Evolutionary conservation across 805 yeast species (phyloP).

Genomic region (Schizosaccharomyces lindneri): DNA sequence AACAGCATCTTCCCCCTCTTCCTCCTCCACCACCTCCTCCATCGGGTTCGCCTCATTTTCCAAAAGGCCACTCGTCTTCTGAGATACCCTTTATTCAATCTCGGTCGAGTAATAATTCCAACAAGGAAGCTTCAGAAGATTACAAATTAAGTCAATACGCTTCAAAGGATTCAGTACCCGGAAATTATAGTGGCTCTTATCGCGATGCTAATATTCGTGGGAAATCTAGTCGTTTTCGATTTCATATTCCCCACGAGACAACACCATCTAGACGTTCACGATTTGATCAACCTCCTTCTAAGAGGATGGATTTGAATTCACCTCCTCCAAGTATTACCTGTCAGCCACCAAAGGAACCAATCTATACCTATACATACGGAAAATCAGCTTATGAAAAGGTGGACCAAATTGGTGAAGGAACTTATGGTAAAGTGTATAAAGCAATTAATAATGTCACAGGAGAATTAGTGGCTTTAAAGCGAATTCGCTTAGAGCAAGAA

Average conservation of each 20-base stretch:
- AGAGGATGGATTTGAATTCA: neutral
- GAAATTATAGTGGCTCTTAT: too few relatives aligned
- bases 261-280: neutral
- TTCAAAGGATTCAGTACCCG: too few relatives aligned
- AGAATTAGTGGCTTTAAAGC: conserved; percentile 63
- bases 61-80: neutral
- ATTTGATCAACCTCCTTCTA: neutral
- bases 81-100: neutral
- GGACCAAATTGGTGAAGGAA: conserved; percentile 93
- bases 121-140: too few relatives aligned
- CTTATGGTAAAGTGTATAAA: conserved; percentile 87
- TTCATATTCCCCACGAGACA: neutral
- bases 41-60: neutral
- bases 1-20: neutral
- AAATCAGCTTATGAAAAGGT: conserved; percentile 36
- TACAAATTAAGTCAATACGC: too few relatives aligned
- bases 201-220: neutral
- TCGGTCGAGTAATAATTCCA: too few relatives aligned
- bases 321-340: neutral
- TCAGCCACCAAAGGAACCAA: neutral
- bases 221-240: neutral
- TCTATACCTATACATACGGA: neutral
- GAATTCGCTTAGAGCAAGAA: conserved; percentile 61
- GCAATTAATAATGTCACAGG: conserved; percentile 48
- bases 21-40: neutral